Percentiles rank a stretch among this genome's conserved stretches.
phyloP scores from a whole-genome alignment of 164 flowering plant genomes.

The Nelumbo lutea region DNA sequence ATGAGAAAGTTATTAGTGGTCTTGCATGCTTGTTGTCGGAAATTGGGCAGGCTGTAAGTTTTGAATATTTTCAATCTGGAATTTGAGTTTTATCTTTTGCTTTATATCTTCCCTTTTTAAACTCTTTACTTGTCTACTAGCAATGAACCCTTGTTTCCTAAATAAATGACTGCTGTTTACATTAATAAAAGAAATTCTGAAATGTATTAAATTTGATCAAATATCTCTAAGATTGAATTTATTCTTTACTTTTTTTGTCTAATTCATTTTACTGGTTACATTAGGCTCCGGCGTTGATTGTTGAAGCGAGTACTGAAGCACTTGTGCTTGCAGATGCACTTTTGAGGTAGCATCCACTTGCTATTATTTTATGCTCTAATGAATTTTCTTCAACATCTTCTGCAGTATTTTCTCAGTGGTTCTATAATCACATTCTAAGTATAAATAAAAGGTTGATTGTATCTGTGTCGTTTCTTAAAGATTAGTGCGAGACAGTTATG shows the following conservation, averaged over 20 bases:
- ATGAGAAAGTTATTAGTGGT: slow-evolving; percentile 75
- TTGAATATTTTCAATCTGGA: neutral
- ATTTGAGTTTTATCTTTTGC: neutral
- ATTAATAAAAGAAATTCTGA: neutral
- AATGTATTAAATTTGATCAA: neutral
- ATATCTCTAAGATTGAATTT: neutral
- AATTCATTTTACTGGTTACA: slow-evolving; percentile 3
- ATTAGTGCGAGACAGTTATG: neutral
- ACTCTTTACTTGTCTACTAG: neutral
- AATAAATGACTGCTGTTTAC: neutral
- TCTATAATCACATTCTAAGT: no score
- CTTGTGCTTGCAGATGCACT: slow-evolving; percentile 71
- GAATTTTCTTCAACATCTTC: neutral
- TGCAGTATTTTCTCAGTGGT: neutral
- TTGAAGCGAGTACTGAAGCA: slow-evolving; percentile 79
- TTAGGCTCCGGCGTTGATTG: slow-evolving; percentile 86
- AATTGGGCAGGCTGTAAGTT: slow-evolving; percentile 94
- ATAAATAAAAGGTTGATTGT: neutral
- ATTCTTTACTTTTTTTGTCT: neutral
- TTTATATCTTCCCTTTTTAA: neutral
- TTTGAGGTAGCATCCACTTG: slow-evolving; percentile 50
- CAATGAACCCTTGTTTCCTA: neutral
- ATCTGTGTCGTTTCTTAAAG: no score
- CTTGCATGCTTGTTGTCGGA: slow-evolving; percentile 92
- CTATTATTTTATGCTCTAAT: neutral